Evolutionary conservation across 148 eudicot genomes (phyloP).

Genomic region (Chenopodium berlandieri): DNA sequence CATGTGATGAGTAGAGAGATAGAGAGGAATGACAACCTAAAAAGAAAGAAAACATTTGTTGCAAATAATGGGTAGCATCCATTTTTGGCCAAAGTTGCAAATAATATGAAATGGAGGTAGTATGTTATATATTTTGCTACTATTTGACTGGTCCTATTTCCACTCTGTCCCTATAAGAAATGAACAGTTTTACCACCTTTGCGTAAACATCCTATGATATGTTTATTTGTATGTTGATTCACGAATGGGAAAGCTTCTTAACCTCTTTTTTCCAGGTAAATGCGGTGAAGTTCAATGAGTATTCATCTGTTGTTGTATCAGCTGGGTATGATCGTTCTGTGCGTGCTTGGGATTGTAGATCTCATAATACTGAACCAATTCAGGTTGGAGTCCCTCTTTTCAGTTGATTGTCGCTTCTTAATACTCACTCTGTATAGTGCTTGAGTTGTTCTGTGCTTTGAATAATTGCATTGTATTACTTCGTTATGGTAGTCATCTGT

Average conservation of each 20-base stretch:
- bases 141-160: background rate
- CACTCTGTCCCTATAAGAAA: background rate
- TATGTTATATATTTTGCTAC: background rate
- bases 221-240: background rate
- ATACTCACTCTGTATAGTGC: background rate
- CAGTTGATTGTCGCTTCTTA: background rate
- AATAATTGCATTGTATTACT: background rate
- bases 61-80: too few species aligned
- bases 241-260: background rate
- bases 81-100: too few species aligned
- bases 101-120: too few species aligned
- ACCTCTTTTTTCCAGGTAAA: conserved; percentile 55
- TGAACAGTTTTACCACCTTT: background rate
- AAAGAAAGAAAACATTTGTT: too few species aligned
- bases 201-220: background rate
- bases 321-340: conserved; percentile 93
- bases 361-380: conserved; percentile 92
- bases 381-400: conserved; percentile 48
- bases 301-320: conserved; percentile 81
- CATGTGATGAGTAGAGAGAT: too few species aligned
- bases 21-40: too few species aligned
- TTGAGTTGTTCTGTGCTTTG: background rate
- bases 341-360: conserved; percentile 95
- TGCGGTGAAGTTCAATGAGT: conserved; percentile 90
- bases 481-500: background rate